A percentile compares a stretch with the other conserved stretches of the same genome.
phyloP scores from a whole-genome alignment of 1,139 yeast genomes.

The Zhuliangozyma blackwelliae region DNA sequence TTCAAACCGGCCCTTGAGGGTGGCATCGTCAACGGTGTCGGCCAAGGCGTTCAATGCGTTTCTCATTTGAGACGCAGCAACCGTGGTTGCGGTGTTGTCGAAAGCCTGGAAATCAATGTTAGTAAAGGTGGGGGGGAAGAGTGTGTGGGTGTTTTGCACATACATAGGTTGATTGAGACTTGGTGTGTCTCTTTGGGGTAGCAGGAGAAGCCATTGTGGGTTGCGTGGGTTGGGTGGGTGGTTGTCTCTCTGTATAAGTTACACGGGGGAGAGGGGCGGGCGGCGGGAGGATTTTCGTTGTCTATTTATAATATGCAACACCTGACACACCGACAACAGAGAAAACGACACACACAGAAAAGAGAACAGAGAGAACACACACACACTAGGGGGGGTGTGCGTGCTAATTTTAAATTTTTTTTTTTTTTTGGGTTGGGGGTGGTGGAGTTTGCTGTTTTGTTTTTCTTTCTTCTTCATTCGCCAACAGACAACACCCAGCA shows the following conservation, averaged over 20 bases:
- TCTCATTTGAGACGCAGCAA: conserved; percentile 97
- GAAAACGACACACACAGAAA: too few relatives aligned
- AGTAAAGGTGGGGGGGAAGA: conserved; percentile 11
- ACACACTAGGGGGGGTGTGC: too few relatives aligned
- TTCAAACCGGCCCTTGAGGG: conserved; percentile 64
- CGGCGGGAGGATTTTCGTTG: neutral
- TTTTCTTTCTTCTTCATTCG: too few relatives aligned
- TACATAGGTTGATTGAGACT: conserved; percentile 69
- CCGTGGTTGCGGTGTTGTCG: conserved; percentile 91
- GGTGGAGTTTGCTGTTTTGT: too few relatives aligned
- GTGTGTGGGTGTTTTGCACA: conserved; percentile 16
- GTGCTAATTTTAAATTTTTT: neutral
- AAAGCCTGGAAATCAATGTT: conserved; percentile 55
- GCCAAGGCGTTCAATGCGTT: conserved; percentile 87
- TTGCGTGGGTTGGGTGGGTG: too few relatives aligned
- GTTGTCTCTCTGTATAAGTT: too few relatives aligned
- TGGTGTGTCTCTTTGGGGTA: conserved; percentile 57
- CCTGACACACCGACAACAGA: too few relatives aligned
- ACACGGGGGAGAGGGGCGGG: neutral
- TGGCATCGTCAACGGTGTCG: conserved; percentile 66
- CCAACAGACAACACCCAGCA: too few relatives aligned
- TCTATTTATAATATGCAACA: neutral
- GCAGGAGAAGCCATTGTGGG: conserved; percentile 3
- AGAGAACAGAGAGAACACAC: too few relatives aligned
- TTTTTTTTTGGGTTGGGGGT: neutral